These are phyloP conservation scores for Mycena pura DNA, from an alignment of 768 basidiomycete species.

Conservation along the genomic window DNA sequence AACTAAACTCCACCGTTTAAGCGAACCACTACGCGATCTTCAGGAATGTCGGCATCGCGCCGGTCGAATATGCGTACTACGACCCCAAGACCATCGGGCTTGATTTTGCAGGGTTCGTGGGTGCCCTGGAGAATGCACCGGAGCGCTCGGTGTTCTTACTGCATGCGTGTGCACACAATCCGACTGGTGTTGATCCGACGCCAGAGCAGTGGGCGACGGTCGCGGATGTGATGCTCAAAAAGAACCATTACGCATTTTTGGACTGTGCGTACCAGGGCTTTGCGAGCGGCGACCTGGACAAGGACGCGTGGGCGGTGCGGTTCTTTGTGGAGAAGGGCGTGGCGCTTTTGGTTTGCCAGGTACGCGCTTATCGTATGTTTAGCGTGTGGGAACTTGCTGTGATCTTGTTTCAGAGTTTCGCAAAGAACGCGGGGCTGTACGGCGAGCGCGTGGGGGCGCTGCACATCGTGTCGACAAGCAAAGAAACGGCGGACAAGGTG, in stretches of 20 bases:
- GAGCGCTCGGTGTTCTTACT: slow-evolving; percentile 85
- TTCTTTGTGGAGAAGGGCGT: slow-evolving; percentile 81
- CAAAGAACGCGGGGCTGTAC: slow-evolving; percentile 96
- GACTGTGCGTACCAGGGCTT: slow-evolving; percentile 98
- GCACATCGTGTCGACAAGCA: slow-evolving; percentile 72
- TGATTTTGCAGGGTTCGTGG: slow-evolving; percentile 75
- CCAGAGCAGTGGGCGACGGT: slow-evolving; percentile 84
- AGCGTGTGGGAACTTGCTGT: too few relatives aligned
- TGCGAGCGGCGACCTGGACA: slow-evolving; percentile 89
- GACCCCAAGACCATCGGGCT: slow-evolving; percentile 89
- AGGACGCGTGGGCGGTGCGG: slow-evolving; percentile 91
- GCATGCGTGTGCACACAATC: slow-evolving; percentile 96
- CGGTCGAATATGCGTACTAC: slow-evolving; percentile 92
- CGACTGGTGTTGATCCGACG: slow-evolving; percentile 95
- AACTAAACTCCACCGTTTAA: too few relatives aligned
- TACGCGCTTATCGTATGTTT: slow-evolving; percentile 37
- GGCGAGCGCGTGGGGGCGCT: slow-evolving; percentile 95
- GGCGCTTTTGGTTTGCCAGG: slow-evolving; percentile 88
- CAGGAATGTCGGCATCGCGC: slow-evolving; percentile 87
- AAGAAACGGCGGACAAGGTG: slow-evolving; percentile 74
- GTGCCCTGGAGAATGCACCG: slow-evolving; percentile 66
- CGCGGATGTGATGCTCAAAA: slow-evolving; percentile 71
- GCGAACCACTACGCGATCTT: slow-evolving; percentile 92
- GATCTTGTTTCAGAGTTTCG: slow-evolving; percentile 75
- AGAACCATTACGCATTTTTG: slow-evolving; percentile 89